Base-by-base conservation (phyloP, 2,329 filamentous ascomycete species). In the Emergomyces pasteurianus region DNA sequence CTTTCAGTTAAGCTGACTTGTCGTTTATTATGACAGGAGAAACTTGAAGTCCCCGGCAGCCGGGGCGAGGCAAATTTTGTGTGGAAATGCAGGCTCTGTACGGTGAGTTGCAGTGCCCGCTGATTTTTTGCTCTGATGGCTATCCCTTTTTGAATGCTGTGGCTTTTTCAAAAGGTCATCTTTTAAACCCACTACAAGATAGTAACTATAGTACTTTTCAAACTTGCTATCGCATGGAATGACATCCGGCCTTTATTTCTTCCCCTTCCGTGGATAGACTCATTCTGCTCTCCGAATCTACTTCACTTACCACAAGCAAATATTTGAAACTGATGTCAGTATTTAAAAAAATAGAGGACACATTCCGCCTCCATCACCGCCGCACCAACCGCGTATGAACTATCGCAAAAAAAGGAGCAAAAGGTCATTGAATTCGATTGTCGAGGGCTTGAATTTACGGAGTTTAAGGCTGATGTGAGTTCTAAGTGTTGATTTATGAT, bases 71-170 rank as follows among this genome's bases (percentile, higher is more conserved):
- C 94, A 63, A 97, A 97, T 75, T 99, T 99, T 75, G 94, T 99
- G n/a, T 99, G 94, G 92, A 92, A 86, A 74, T 99, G 94, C 82
- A 96, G 95, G 77, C 92, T 94, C 72, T 99, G 94, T 86, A 95
- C 94, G 84, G 91, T 94, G 67, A 36, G 77, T 72, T 21, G 52
- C 40, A 5, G 16, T 7, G 10, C 26, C 10, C 21, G 34, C 16
- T 55, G 2, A 9, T 23, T 40, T 21, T 54, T 18, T 36, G n/a
- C 23, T 5, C 1, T 21, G 31, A 21, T 38, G 9, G 7, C 23
- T 18, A 7, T 18, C 5, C 21, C 8, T 21, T 46, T n/a, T 46
- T 21, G 8, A 2, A 38, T 21, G 42, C 42, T 46, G 8, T 2
- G n/a, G 2, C 1, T 38, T 38, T 38, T n/a, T n/a, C n/a, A n/a